phyloP scores from a whole-genome alignment of 176 grass and related monocot species.

The Oropetium thomaeum region DNA sequence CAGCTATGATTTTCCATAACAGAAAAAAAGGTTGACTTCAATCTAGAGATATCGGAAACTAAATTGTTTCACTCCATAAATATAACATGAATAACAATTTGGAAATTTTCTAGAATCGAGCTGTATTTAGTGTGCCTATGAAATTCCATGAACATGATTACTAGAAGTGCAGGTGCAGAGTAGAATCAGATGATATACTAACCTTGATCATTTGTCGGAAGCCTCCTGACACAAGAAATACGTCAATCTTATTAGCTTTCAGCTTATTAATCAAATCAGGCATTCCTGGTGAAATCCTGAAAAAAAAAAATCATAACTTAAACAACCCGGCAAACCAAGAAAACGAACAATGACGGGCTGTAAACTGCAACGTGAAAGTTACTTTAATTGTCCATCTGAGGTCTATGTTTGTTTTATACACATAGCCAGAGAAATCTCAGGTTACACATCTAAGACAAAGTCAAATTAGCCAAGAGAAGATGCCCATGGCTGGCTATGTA shows the following conservation, averaged over 20 bases:
- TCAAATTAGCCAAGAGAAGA: neutral
- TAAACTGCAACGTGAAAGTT: neutral
- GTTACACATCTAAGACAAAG: neutral
- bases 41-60: neutral
- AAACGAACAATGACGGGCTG: neutral
- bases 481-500: neutral
- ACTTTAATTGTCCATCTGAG: neutral
- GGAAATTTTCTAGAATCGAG: neutral
- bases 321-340: conserved; percentile 2
- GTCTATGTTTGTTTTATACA: neutral
- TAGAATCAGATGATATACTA: conserved; percentile 30
- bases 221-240: conserved; percentile 91
- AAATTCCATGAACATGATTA: conserved; percentile 3
- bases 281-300: conserved; percentile 88
- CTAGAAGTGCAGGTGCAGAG: neutral
- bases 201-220: conserved; percentile 97
- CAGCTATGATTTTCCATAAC: neutral
- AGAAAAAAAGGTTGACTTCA: neutral
- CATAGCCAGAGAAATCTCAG: neutral
- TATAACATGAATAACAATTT: conserved; percentile 10
- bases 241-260: conserved; percentile 64
- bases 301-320: conserved; percentile 2
- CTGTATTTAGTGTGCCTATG: neutral
- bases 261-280: conserved; percentile 68
- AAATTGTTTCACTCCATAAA: conserved; percentile 13